phyloP scores from a whole-genome alignment of 2,329 filamentous ascomycete genomes.

The Capronia epimyces region DNA sequence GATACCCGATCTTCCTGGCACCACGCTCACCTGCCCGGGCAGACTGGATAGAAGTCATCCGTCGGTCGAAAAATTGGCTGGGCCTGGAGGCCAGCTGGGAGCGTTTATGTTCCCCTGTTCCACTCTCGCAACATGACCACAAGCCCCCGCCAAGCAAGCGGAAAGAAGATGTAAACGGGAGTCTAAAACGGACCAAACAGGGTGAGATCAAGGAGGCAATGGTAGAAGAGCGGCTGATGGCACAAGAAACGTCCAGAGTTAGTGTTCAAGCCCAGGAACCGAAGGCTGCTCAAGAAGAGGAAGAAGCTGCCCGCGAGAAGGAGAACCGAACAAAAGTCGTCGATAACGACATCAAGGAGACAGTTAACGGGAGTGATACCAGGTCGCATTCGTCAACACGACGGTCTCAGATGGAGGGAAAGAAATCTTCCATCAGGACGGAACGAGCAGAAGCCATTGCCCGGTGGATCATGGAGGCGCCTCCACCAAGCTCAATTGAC shows the following conservation, averaged over 20 bases:
- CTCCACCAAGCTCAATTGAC: conserved; percentile 29
- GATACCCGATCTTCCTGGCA: conserved; percentile 73
- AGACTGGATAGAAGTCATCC: conserved; percentile 74
- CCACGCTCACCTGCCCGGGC: conserved; percentile 65
- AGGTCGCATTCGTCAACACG: conserved; percentile 1
- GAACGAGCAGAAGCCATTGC: conserved; percentile 64
- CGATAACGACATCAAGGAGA: not conserved
- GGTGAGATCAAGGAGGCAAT: conserved; percentile 63
- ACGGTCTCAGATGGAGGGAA: conserved; percentile 45
- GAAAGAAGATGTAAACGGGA: conserved; percentile 49
- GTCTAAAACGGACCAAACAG: conserved; percentile 56
- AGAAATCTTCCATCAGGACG: conserved; percentile 64
- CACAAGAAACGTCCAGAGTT: conserved; percentile 60
- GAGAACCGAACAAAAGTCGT: conserved; percentile 18
- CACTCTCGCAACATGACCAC: conserved; percentile 40
- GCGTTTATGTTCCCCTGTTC: conserved; percentile 58
- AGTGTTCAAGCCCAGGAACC: conserved; percentile 58
- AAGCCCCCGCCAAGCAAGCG: not conserved
- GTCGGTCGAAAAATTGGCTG: conserved; percentile 64
- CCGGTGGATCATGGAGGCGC: conserved; percentile 62
- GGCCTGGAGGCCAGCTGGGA: conserved; percentile 64
- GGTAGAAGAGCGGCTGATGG: conserved; percentile 61
- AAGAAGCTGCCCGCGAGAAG: conserved; percentile 33
- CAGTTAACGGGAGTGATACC: conserved; percentile 24
- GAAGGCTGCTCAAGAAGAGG: conserved; percentile 53